Percentiles rank a stretch among this genome's conserved stretches.
Conservation (phyloP, 2,329 filamentous ascomycete species). For the Dothidotthia symphoricarpi region DNA sequence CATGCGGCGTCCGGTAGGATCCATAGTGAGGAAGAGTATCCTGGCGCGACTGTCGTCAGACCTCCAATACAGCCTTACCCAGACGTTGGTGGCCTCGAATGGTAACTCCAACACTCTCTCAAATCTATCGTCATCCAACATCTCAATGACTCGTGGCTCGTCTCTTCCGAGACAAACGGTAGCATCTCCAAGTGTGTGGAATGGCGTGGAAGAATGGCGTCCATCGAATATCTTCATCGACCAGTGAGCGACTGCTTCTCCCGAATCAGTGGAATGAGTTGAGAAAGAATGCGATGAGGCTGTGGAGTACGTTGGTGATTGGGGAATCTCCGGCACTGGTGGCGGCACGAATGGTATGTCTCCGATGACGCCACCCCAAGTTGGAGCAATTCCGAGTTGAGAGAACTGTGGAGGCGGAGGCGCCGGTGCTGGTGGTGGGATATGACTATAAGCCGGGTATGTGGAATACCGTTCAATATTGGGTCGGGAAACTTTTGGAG, state of each 20-base stretch:
- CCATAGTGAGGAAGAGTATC: conserved; percentile 53
- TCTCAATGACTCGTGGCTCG: conserved; percentile 35
- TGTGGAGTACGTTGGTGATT: conserved; percentile 46
- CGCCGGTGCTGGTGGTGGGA: conserved; percentile 8
- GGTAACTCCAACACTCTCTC: conserved; percentile 44
- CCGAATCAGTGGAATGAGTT: conserved; percentile 37
- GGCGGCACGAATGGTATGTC: conserved; percentile 38
- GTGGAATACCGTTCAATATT: conserved; percentile 28
- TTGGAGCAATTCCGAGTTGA: conserved; percentile 17
- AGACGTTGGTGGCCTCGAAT: conserved; percentile 50
- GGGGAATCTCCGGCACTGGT: conserved; percentile 40
- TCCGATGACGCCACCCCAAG: conserved; percentile 21
- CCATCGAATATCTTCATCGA: conserved; percentile 47
- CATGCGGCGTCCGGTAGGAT: conserved; percentile 41
- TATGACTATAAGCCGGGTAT: conserved; percentile 23
- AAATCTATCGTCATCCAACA: conserved; percentile 43
- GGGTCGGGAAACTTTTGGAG: conserved; percentile 29
- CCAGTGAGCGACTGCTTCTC: conserved; percentile 43
- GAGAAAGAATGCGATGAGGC: conserved; percentile 44
- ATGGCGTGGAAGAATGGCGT: conserved; percentile 39
- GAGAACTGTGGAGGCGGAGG: conserved; percentile 14
- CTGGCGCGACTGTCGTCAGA: conserved; percentile 53
- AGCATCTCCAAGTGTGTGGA: conserved; percentile 32
- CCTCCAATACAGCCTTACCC: conserved; percentile 53
- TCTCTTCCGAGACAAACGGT: conserved; percentile 40